Percentiles rank a stretch among this genome's conserved stretches.
Conservation (phyloP, 441 rosid genomes). For the Geranium incanum region DNA sequence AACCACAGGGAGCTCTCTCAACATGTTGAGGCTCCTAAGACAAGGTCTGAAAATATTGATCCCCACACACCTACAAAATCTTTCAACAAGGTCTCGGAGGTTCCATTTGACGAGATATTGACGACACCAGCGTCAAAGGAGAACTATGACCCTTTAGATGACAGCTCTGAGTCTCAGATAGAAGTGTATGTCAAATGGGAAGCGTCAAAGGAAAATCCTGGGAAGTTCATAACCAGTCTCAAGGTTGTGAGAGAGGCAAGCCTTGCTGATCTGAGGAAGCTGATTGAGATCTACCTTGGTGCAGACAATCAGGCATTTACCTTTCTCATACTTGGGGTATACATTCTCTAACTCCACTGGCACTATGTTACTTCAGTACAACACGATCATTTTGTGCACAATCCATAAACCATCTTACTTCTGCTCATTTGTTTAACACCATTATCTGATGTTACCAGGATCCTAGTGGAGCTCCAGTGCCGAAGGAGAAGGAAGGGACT, state of each 20-base stretch:
- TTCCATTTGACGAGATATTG: background rate
- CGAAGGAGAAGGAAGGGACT: conserved; percentile 47
- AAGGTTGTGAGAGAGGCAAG: conserved; percentile 47
- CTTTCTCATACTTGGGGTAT: conserved; percentile 55
- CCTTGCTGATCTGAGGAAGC: conserved; percentile 63
- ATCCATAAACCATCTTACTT: too few species aligned
- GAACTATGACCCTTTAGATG: conserved; percentile 34
- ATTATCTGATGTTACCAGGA: conserved; percentile 34
- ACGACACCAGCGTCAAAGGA: conserved; percentile 20
- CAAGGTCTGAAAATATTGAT: conserved; percentile 28
- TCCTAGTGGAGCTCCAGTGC: conserved; percentile 40
- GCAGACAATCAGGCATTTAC: conserved; percentile 45
- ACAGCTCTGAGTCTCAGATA: conserved; percentile 29
- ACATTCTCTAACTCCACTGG: conserved; percentile 2
- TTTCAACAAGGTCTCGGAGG: conserved; percentile 21
- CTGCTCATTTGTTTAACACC: too few species aligned
- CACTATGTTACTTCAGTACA: background rate
- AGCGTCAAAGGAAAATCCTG: conserved; percentile 42
- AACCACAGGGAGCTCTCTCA: conserved; percentile 79
- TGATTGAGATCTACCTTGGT: conserved; percentile 56
- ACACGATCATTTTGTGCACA: background rate
- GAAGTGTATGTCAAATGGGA: conserved; percentile 63
- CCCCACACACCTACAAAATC: conserved; percentile 13
- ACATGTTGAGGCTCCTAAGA: conserved; percentile 33
- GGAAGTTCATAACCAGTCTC: conserved; percentile 45